Percentiles rank a stretch among this genome's conserved stretches.
These are phyloP conservation scores for Solanum rostratum DNA, from an alignment of 257 asterid genomes.

Conservation along the genomic window DNA sequence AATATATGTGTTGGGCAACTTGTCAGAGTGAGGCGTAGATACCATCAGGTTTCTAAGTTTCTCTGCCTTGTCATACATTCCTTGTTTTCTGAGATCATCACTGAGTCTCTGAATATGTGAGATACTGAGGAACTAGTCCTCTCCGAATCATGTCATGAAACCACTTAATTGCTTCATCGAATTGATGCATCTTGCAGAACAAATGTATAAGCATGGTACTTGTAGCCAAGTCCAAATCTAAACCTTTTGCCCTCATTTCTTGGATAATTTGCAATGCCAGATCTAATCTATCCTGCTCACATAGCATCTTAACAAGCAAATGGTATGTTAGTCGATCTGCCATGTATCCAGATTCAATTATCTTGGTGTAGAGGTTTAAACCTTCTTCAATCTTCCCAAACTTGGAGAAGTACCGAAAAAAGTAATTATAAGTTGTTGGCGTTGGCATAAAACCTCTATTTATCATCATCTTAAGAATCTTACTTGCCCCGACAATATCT, in stretches of 20 bases:
- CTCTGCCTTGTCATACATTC: conserved; percentile 33
- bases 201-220: no score
- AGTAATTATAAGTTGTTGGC: conserved; percentile 56
- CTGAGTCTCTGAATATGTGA: conserved; percentile 55
- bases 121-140: conserved; percentile 78
- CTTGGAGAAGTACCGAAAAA: conserved; percentile 57
- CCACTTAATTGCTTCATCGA: no score
- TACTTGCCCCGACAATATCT: conserved; percentile 59
- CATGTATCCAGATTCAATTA: conserved; percentile 50
- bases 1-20: conserved; percentile 59
- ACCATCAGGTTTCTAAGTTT: conserved; percentile 52
- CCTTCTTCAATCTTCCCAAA: conserved; percentile 50
- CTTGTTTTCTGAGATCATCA: conserved; percentile 40
- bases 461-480: conserved; percentile 61
- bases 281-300: conserved; percentile 44
- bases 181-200: no score
- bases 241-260: conserved; percentile 70
- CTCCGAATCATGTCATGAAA: no score
- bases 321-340: no score
- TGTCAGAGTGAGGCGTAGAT: conserved; percentile 57
- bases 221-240: conserved; percentile 69
- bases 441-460: conserved; percentile 43
- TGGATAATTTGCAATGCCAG: conserved; percentile 27
- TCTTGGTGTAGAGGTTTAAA: conserved; percentile 51
- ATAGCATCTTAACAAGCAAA: no score